Evolutionary conservation across 208 protist species (phyloP).

Genomic region (Angomonas deanei): DNA sequence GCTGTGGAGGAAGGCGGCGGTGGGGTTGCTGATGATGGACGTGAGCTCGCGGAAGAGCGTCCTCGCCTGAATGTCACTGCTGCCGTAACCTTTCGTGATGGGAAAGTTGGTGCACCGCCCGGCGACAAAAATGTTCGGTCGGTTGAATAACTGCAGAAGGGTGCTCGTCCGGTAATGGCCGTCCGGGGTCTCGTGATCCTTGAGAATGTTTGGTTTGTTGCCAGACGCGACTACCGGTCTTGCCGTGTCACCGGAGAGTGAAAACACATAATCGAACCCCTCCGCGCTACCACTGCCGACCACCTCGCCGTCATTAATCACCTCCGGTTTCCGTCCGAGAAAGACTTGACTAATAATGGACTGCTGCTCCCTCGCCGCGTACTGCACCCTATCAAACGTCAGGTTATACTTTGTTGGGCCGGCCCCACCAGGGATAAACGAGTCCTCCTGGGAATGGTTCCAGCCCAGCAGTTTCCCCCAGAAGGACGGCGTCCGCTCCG

Average conservation of each 20-base stretch:
- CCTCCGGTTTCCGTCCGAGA: conserved; percentile 45
- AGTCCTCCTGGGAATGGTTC: too few relatives aligned
- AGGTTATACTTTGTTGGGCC: conserved; percentile 36
- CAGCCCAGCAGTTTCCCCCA: conserved; percentile 9
- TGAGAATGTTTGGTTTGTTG: conserved; percentile 45
- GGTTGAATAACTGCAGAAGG: conserved; percentile 77
- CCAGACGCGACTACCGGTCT: conserved; percentile 38
- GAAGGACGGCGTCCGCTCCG: neutral
- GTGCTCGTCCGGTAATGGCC: conserved; percentile 81
- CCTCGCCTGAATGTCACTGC: conserved; percentile 67
- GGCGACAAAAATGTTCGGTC: conserved; percentile 67
- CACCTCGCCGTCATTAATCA: conserved; percentile 25
- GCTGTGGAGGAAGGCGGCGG: conserved; percentile 51
- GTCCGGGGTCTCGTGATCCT: conserved; percentile 59
- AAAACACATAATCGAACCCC: conserved; percentile 83
- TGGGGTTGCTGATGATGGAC: conserved; percentile 66
- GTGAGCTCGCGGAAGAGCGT: conserved; percentile 74
- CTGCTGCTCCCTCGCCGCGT: conserved; percentile 31
- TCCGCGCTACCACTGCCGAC: conserved; percentile 21
- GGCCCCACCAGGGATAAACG: too few relatives aligned
- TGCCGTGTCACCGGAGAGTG: conserved; percentile 61
- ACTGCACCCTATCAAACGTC: conserved; percentile 47
- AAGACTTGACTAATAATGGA: conserved; percentile 74
- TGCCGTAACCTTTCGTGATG: conserved; percentile 48
- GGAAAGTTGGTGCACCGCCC: conserved; percentile 79